These are phyloP conservation scores for baker's yeast (Saccharomyces cerevisiae) DNA, from an alignment of 805 yeast genomes.

Conservation along the genomic window DNA sequence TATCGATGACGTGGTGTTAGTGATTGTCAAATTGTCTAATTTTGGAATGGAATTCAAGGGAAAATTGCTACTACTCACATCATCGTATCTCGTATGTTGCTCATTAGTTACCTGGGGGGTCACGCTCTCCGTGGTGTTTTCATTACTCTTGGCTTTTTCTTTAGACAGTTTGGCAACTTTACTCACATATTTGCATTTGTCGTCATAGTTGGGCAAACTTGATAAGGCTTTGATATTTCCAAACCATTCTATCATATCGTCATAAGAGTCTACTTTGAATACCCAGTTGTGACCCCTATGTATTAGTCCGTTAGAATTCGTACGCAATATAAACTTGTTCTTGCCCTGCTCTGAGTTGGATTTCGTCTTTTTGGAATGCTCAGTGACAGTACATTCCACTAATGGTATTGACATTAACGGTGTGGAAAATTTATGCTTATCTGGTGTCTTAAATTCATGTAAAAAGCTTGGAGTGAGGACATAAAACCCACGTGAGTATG, in stretches of 20 bases:
- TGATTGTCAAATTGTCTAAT: slow-evolving; percentile 10
- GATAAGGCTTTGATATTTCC: slow-evolving; percentile 66
- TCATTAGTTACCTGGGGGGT: not conserved
- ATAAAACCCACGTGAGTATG: slow-evolving; percentile 86
- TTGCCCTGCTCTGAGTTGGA: slow-evolving; percentile 31
- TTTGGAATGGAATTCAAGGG: slow-evolving; percentile 2
- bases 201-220: slow-evolving; percentile 48
- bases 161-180: slow-evolving; percentile 1
- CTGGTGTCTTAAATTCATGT: slow-evolving; percentile 83
- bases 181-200: slow-evolving; percentile 43
- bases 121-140: not conserved
- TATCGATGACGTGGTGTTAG: slow-evolving; percentile 16
- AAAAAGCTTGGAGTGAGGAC: slow-evolving; percentile 81
- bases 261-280: slow-evolving; percentile 76
- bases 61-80: not conserved
- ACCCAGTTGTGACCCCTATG: slow-evolving; percentile 88
- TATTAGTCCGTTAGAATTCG: slow-evolving; percentile 69
- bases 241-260: slow-evolving; percentile 77
- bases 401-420: slow-evolving; percentile 80
- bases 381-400: slow-evolving; percentile 73
- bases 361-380: slow-evolving; percentile 69
- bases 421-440: slow-evolving; percentile 67
- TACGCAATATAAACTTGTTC: slow-evolving; percentile 71
- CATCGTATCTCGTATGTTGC: not conserved
- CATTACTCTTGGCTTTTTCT: not conserved